phyloP scores from a whole-genome alignment of 2,329 filamentous ascomycete genomes.

The Trichophyton schoenleinii region DNA sequence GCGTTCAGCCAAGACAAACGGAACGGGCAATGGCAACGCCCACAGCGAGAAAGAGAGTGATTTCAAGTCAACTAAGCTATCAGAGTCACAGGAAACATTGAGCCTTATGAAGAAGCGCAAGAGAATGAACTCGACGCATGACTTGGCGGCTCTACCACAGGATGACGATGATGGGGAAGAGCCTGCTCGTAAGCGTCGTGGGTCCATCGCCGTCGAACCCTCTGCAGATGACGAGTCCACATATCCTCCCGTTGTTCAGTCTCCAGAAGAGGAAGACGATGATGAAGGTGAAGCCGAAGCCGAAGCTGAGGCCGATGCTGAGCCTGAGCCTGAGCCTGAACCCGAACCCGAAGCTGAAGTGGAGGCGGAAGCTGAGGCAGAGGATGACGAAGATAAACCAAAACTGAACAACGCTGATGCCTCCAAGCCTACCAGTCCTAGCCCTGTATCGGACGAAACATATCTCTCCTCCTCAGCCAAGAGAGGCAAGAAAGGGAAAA shows the following conservation, averaged over 20 bases:
- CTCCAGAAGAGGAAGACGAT: constrained; percentile 17
- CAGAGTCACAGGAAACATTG: constrained; percentile 17
- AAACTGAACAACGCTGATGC: not conserved
- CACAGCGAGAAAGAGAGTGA: constrained; percentile 13
- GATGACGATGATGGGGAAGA: constrained; percentile 23
- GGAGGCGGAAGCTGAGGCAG: not conserved
- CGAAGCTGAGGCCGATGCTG: constrained; percentile 20
- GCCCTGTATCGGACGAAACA: not conserved
- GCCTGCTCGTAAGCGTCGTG: constrained; percentile 30
- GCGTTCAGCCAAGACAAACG: constrained; percentile 23
- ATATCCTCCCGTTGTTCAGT: not conserved
- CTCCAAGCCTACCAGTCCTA: not conserved
- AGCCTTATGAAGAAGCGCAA: constrained; percentile 29
- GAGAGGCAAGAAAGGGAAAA: constrained; percentile 31
- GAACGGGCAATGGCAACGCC: constrained; percentile 15
- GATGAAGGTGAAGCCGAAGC: constrained; percentile 15
- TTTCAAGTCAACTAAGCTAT: constrained; percentile 11
- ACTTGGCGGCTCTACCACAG: constrained; percentile 13
- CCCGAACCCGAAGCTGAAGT: constrained; percentile 15
- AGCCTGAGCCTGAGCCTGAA: constrained; percentile 11
- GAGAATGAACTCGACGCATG: constrained; percentile 25
- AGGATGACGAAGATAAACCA: constrained; percentile 20
- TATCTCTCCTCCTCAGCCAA: constrained; percentile 20
- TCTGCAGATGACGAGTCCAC: not conserved
- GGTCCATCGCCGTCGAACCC: constrained; percentile 26